Evolutionary conservation across 805 yeast species (phyloP).

Genomic region (Vanderwaltozyma yarrowii): DNA sequence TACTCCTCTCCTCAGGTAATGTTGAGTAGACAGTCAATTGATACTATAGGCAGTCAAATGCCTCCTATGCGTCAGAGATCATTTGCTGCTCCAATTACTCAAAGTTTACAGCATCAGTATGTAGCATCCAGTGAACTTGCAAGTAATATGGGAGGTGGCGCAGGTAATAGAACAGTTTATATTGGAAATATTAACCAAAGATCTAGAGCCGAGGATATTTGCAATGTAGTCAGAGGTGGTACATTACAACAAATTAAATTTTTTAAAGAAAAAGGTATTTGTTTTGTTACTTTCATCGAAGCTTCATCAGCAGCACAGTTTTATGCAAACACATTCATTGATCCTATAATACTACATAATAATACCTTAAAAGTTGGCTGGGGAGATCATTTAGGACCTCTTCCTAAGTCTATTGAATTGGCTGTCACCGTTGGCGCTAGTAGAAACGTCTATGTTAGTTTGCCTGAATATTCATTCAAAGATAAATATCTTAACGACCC

Average conservation of each 20-base stretch:
- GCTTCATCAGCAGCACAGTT: slow-evolving; percentile 57
- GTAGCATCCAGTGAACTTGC: slow-evolving; percentile 23
- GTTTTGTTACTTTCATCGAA: slow-evolving; percentile 63
- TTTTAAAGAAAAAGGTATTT: slow-evolving; percentile 43
- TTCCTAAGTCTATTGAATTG: slow-evolving; percentile 42
- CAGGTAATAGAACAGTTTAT: slow-evolving; percentile 58
- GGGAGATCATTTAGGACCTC: slow-evolving; percentile 59
- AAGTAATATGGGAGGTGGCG: slow-evolving; percentile 25
- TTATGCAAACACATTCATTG: slow-evolving; percentile 47
- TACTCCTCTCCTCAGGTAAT: not conserved
- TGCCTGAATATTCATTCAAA: slow-evolving; percentile 35
- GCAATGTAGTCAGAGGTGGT: slow-evolving; percentile 74
- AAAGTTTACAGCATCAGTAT: slow-evolving; percentile 22
- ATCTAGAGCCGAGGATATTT: slow-evolving; percentile 61
- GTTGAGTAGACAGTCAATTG: not conserved
- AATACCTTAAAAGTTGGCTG: slow-evolving; percentile 57
- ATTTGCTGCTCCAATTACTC: slow-evolving; percentile 20
- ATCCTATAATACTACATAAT: slow-evolving; percentile 52
- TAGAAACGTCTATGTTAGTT: slow-evolving; percentile 66
- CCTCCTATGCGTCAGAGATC: slow-evolving; percentile 1
- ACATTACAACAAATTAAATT: slow-evolving; percentile 48
- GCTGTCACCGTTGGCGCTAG: slow-evolving; percentile 70
- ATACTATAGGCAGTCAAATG: not conserved
- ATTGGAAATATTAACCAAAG: slow-evolving; percentile 56
- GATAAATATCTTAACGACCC: slow-evolving; percentile 27